A percentile compares a stretch with the other conserved stretches of the same genome.
Evolutionary conservation across 2,329 filamentous ascomycete species (phyloP).

Genomic region (Helicocarpus griseus): DNA sequence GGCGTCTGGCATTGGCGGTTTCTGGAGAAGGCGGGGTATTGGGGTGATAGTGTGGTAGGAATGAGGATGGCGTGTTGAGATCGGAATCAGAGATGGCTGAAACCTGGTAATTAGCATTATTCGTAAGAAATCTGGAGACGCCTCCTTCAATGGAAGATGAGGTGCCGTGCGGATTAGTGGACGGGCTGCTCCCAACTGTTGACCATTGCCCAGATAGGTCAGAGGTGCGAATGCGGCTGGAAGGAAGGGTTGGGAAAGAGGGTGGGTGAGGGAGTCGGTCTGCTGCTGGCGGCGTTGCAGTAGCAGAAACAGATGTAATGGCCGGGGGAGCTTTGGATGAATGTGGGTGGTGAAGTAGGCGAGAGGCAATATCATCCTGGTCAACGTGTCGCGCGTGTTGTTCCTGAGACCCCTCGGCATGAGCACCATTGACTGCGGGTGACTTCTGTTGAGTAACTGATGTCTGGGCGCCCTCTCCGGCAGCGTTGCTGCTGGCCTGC

Average conservation of each 20-base stretch:
- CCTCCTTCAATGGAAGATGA: constrained; percentile 41
- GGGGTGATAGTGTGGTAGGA: constrained; percentile 39
- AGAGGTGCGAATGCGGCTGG: constrained; percentile 21
- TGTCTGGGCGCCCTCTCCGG: neutral
- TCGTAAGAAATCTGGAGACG: constrained; percentile 36
- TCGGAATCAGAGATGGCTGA: constrained; percentile 32
- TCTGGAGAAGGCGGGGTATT: constrained; percentile 36
- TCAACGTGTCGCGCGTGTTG: constrained; percentile 17
- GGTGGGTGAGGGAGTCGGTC: constrained; percentile 27
- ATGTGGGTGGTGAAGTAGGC: constrained; percentile 29
- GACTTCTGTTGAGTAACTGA: constrained; percentile 1
- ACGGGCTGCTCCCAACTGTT: constrained; percentile 19
- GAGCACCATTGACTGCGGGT: neutral
- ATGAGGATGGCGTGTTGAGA: constrained; percentile 37
- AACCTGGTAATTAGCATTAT: constrained; percentile 21
- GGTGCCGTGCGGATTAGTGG: constrained; percentile 26
- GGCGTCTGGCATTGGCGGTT: constrained; percentile 21
- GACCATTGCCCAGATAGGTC: constrained; percentile 21
- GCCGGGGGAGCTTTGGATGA: constrained; percentile 37
- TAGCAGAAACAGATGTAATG: constrained; percentile 40
- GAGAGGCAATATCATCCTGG: constrained; percentile 29
- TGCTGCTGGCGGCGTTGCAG: constrained; percentile 28
- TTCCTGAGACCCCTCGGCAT: constrained; percentile 15
- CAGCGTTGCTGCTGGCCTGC: constrained; percentile 4
- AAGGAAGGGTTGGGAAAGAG: constrained; percentile 27